Percentiles rank a stretch among this genome's conserved stretches.
Evolutionary conservation across 75 land plant genomes (phyloP).

Genomic region (Azolla pinnata): DNA sequence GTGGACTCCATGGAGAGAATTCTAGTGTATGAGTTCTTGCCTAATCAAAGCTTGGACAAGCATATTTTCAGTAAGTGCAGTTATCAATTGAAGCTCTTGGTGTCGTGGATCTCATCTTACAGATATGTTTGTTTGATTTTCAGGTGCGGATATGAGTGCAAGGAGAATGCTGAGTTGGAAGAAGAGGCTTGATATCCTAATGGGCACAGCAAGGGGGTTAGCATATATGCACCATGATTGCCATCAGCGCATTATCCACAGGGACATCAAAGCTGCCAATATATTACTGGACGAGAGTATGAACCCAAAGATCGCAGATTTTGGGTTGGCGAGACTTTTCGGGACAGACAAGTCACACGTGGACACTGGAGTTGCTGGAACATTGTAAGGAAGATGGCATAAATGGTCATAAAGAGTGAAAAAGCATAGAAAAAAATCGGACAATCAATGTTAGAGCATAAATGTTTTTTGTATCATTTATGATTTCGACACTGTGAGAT

Average conservation of each 20-base stretch:
- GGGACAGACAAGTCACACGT: not conserved
- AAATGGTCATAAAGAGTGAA: no score
- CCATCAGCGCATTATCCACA: constrained; percentile 6
- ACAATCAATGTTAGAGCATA: no score
- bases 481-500: no score
- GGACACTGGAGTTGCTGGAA: not conserved
- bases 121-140: not conserved
- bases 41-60: constrained; percentile 13
- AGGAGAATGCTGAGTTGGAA: not conserved
- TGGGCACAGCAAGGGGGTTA: not conserved
- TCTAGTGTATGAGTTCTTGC: constrained; percentile 16
- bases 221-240: constrained; percentile 12
- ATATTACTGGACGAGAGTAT: constrained; percentile 6
- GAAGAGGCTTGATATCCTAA: no score
- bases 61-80: not conserved
- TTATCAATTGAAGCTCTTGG: not conserved
- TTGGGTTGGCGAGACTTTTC: constrained; percentile 4
- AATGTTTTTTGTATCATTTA: no score
- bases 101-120: not conserved
- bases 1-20: not conserved
- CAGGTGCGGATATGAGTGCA: not conserved
- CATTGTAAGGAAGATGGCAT: no score
- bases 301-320: constrained; percentile 5
- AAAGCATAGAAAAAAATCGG: no score
- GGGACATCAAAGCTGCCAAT: constrained; percentile 12